phyloP scores from a whole-genome alignment of 192 early-diverging fungal species.

The Kappamyces sp. region DNA sequence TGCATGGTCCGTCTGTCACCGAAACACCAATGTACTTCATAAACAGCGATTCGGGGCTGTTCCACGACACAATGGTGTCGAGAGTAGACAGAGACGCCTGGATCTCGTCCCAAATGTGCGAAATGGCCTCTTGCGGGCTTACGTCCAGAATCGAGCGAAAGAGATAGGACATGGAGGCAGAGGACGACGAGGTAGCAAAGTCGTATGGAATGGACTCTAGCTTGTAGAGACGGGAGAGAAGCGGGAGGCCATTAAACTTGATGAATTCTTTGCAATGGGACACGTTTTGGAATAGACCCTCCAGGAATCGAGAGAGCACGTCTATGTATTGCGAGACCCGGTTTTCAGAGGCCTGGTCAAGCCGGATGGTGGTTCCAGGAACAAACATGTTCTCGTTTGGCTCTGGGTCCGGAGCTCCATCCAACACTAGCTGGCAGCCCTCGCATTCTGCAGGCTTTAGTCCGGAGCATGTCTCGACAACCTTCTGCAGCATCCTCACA shows the following conservation, averaged over 20 bases:
- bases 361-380: constrained; percentile 27
- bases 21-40: constrained; percentile 55
- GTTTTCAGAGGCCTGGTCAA: constrained; percentile 13
- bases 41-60: constrained; percentile 12
- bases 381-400: constrained; percentile 41
- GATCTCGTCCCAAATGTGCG: constrained; percentile 48
- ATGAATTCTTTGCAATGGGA: constrained; percentile 71
- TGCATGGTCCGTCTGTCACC: constrained; percentile 34
- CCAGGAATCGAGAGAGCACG: constrained; percentile 64
- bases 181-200: constrained; percentile 53
- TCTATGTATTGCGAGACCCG: constrained; percentile 53
- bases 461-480: constrained; percentile 56
- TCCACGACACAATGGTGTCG: constrained; percentile 25
- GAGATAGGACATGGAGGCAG: constrained; percentile 63
- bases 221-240: constrained; percentile 56
- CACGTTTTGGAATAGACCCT: constrained; percentile 77
- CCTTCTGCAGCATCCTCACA: constrained; percentile 57
- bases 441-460: constrained; percentile 50
- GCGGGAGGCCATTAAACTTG: constrained; percentile 52
- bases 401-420: neutral
- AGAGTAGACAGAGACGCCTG: constrained; percentile 37
- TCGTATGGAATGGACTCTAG: constrained; percentile 69
- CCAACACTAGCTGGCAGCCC: constrained; percentile 1
- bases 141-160: constrained; percentile 65
- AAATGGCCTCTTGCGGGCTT: constrained; percentile 48